Base-by-base conservation (phyloP, 257 asterid genomes). In the Prunella vulgaris region DNA sequence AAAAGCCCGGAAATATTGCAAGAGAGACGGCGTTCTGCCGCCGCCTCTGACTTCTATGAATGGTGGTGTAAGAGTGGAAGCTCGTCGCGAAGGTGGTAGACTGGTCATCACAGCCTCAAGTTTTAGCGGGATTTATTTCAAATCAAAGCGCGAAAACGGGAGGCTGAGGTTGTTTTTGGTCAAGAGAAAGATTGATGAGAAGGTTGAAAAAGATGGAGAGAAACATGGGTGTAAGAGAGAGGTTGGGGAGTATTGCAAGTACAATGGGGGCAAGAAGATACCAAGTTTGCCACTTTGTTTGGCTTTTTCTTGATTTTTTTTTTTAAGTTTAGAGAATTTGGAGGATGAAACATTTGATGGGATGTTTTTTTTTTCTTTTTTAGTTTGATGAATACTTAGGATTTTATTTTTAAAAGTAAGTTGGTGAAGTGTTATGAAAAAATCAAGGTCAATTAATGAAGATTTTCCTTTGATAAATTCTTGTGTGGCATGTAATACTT, bases 41-140 rank as follows among this genome's bases (percentile, higher is more conserved):
- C 97, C 96, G 9, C 97, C 95, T 0, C 53, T 92, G 76, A 83
- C 82, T 44, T 79, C 95, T 1, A 84, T 85, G 25, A 73, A 79
- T 1, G 81, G 93, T 1, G 83, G 93, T 1, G 83, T 87, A 3
- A 76, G 66, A 57, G 74, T 92, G 69, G 68, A 82, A 77, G 77
- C 86, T 44, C 87, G 61, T 51, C 90, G 95, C 0, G 93, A 86
- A 65, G 88, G 81, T 3, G 97, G 93, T 1, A 81, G 96, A 21
- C 66, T 92, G 22, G 73, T 85, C 22, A 77, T 92, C 5, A 70
- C 79, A 61, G 90, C 93, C 40, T 59, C 74, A 28, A 18, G 25
- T 12, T 63, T 69, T 2, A 21, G 88, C 52, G 60, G 59, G 3
- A n/a, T 59, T 25, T 59, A 18, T 61, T 81, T 89, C 14, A 81